A percentile compares a stretch with the other conserved stretches of the same genome.
Conservation (phyloP, 2,329 filamentous ascomycete species). For the Apiospora hydei region DNA sequence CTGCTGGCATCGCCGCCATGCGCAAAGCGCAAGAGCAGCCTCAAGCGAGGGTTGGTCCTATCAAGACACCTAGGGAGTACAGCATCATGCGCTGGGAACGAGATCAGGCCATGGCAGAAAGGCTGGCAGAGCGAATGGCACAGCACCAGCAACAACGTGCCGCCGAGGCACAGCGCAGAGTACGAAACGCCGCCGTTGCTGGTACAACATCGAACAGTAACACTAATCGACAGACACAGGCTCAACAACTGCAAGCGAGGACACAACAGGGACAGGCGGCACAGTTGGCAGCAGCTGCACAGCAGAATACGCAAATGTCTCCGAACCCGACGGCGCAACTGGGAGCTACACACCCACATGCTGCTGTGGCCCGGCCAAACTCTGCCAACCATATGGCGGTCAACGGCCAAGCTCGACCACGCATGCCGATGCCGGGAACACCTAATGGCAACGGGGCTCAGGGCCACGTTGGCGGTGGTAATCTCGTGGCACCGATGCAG, state of each 20-base stretch:
- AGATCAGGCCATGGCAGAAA: constrained; percentile 72
- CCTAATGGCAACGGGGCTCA: constrained; percentile 56
- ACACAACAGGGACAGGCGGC: constrained; percentile 52
- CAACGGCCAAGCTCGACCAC: constrained; percentile 55
- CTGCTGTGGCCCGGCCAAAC: constrained; percentile 49
- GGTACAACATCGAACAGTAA: constrained; percentile 30
- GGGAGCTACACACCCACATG: constrained; percentile 42
- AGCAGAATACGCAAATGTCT: constrained; percentile 45
- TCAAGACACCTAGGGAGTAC: constrained; percentile 87
- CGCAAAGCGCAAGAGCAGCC: constrained; percentile 78
- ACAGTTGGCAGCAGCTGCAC: constrained; percentile 49
- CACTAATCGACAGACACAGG: constrained; percentile 42
- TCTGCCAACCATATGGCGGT: constrained; percentile 50
- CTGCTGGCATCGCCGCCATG: constrained; percentile 76
- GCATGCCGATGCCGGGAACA: constrained; percentile 62
- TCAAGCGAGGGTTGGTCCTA: constrained; percentile 54
- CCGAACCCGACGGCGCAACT: constrained; percentile 45
- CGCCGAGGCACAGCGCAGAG: constrained; percentile 62
- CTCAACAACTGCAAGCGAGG: constrained; percentile 51
- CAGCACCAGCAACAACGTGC: constrained; percentile 64
- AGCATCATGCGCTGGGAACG: constrained; percentile 88
- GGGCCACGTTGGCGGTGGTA: constrained; percentile 56
- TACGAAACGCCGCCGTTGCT: constrained; percentile 46
- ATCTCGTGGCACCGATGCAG: constrained; percentile 58
- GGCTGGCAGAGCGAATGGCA: constrained; percentile 65